Percentiles rank a stretch among this genome's conserved stretches.
Evolutionary conservation across 2,329 filamentous ascomycete genomes (phyloP).

Genomic region (Exophiala mesophila): DNA sequence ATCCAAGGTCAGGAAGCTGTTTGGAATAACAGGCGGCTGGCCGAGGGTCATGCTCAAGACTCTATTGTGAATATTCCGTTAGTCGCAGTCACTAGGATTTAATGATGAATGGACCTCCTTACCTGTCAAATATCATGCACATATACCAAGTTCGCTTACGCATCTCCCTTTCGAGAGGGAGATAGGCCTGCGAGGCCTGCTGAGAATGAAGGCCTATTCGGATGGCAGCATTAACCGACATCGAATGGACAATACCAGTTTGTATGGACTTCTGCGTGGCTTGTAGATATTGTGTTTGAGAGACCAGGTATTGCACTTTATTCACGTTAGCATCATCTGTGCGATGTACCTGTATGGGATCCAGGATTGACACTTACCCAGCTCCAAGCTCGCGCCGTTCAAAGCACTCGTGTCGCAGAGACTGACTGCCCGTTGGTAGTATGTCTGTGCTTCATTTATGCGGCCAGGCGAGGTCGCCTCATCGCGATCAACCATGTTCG

Average conservation of each 20-base stretch:
- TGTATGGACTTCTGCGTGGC: slow-evolving; percentile 5
- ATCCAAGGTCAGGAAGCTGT: not conserved
- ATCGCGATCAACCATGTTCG: slow-evolving; percentile 15
- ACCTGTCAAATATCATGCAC: not conserved
- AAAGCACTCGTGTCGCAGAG: slow-evolving; percentile 25
- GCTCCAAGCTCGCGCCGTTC: slow-evolving; percentile 26
- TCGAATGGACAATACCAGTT: not conserved
- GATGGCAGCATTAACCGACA: slow-evolving; percentile 3
- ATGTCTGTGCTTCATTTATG: slow-evolving; percentile 21
- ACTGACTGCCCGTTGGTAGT: slow-evolving; percentile 24
- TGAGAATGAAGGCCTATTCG: slow-evolving; percentile 5
- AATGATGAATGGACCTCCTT: not conserved
- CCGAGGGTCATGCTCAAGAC: not conserved
- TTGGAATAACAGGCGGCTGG: not conserved
- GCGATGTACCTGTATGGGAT: no score
- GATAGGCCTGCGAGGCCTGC: slow-evolving; percentile 1
- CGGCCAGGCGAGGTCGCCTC: slow-evolving; percentile 13
- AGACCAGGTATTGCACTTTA: not conserved
- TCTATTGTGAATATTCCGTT: not conserved
- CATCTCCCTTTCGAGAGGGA: not conserved
- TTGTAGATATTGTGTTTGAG: slow-evolving; percentile 4
- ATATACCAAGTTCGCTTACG: not conserved
- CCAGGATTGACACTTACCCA: no score
- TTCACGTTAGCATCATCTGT: no score
- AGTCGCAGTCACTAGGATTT: no score